A percentile compares a stretch with the other conserved stretches of the same genome.
phyloP scores from a whole-genome alignment of 257 asterid genomes.

The Rhazya stricta region DNA sequence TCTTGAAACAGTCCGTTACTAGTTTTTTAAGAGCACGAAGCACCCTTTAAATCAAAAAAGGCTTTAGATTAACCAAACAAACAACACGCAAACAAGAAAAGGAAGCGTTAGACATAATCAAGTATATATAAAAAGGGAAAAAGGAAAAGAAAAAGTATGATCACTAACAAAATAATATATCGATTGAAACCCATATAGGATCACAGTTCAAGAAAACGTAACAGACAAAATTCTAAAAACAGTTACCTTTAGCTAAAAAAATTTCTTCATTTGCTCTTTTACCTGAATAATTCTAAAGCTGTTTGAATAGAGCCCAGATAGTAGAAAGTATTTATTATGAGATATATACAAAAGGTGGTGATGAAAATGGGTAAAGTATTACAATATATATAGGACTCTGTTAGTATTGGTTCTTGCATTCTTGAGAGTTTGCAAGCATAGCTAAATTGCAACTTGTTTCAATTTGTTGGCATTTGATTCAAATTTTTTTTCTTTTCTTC shows the following conservation, averaged over 20 bases:
- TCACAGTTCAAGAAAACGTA: constrained; percentile 3
- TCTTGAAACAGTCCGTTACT: not conserved
- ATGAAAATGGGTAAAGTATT: not conserved
- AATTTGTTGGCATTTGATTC: constrained; percentile 28
- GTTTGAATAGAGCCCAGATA: not conserved
- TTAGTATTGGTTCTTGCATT: not conserved
- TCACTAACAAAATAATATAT: not conserved
- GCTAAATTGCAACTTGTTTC: not conserved
- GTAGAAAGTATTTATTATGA: not conserved
- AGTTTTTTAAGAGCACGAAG: not conserved
- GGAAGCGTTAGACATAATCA: constrained; percentile 10
- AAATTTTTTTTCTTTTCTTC: constrained; percentile 27
- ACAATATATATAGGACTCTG: not conserved
- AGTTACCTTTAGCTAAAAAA: not conserved
- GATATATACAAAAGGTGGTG: not conserved
- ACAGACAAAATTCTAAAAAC: constrained; percentile 1
- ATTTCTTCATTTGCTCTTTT: not conserved
- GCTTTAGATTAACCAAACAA: not conserved
- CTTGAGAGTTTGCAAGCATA: constrained; percentile 11
- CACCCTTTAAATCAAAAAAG: not conserved
- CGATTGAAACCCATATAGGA: not conserved
- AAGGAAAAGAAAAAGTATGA: not conserved
- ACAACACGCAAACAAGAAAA: not conserved
- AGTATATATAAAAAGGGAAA: not conserved
- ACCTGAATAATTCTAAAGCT: not conserved